Base-by-base conservation (phyloP, 106 monocot genomes). In the Posidonia australis region DNA sequence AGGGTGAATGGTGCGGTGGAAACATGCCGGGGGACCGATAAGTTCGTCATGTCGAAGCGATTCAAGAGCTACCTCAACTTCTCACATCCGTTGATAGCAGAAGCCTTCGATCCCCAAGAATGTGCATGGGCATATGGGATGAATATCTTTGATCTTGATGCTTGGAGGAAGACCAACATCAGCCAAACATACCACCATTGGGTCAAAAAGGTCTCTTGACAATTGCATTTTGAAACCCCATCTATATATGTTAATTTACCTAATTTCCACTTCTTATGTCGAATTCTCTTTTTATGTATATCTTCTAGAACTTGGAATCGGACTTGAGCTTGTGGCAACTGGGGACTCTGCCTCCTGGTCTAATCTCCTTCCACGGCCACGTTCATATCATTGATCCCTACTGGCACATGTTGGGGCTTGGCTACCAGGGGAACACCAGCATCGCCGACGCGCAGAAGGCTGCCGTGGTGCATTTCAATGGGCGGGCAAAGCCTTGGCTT, bases 361-460 rank as follows among this genome's bases (percentile, higher is more conserved):
- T 89, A 47, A 89, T 89, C 57, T 82, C 89, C 17, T 89, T 89
- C 74, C 84, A 77, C 48, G 89, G 84, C 18, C 77, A 84, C 54
- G 89, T 89, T 66, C 82, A 76, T 32, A 54, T 69, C 0, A 84
- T 89, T 30, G 84, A 84, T 70, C 75, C 89, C 1, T 84, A 79
- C 49, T 89, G 89, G 89, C 89, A 89, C 63, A 89, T 84, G 84
- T 22, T 89, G 63, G 89, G 89, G 2, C 75, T 89, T 19, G 89
- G 89, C 3, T 89, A 89, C 70, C 89, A 89, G 72, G 89, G 84
- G 51, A 89, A 84, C 74, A 84, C 79, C 0, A 82, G 75, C 16
- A 10, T 61, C 16, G 66, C 58, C 0, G 81, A 82, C 10, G 82
- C 72, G 0, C 53, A 70, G 67, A 79, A 67, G 42, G 89, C 89